Base-by-base conservation (phyloP, 768 basidiomycete species). In the Solioccasus polychromus region DNA sequence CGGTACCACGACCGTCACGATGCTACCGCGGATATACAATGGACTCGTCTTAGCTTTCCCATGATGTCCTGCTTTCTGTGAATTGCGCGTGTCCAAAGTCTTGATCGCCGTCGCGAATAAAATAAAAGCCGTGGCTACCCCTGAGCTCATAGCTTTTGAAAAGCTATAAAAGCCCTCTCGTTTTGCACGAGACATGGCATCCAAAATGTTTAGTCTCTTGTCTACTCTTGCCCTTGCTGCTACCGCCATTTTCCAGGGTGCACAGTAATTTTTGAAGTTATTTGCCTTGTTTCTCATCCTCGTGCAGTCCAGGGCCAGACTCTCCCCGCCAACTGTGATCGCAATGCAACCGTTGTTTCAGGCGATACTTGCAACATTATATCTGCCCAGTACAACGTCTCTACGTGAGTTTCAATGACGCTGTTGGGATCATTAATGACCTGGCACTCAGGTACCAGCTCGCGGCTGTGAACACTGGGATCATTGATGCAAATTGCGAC, bases 351-450 rank as follows among this genome's bases (percentile, higher is more conserved):
- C 41, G 73, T 88, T 42, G 54, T 66, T 48, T 55, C 59, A 6
- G 79, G 78, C 26, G 82, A 87, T 58, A 77, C 73, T 47, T 89
- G 87, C 61, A n/a, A 88, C 64, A 56, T 49, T 44, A 88, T 89
- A 63, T 86, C 81, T 53, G 75, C 76, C 26, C 60, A 72, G 17
- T 54, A 82, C 57, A 76, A 79, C 43, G 78, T 75, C 50, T 84
- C 83, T 30, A 82, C 81, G 83, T 85, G 51, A 39, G 79, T 68
- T 17, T 18, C 8, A 10, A 8, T 35, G n/a, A n/a, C n/a, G n/a
- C n/a, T n/a, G n/a, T n/a, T n/a, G n/a, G n/a, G n/a, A n/a, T n/a
- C n/a, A n/a, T n/a, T n/a, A n/a, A n/a, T n/a, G n/a, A n/a, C n/a
- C n/a, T n/a, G n/a, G n/a, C n/a, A n/a, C n/a, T n/a, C 46, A 80